Base-by-base conservation (phyloP, 306 rosid species). In the Begonia fuchsioides region DNA sequence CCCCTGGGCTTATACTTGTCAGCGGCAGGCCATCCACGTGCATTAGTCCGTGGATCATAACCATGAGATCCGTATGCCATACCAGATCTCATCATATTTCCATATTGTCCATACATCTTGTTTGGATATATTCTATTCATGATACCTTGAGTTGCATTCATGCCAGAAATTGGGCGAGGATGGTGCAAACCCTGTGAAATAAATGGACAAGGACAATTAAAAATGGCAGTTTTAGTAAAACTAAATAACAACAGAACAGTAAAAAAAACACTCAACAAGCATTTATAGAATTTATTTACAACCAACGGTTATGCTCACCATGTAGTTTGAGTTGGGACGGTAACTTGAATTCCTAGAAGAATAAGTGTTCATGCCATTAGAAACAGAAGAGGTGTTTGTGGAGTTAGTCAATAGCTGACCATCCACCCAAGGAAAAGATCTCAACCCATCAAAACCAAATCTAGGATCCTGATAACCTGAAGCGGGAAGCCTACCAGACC, bases 1-100 rank as follows among this genome's bases (percentile, higher is more conserved):
- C 98, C 98, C 69, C 95, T 71, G 0, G 82, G 78, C 60, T 90
- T 86, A 51, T 72, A 86, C 65, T 90, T 90, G 56, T 90, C 98
- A 50, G 85, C 86, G 35, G 35, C 35, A 17, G 80, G 67, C 98
- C 98, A 90, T 7, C 81, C 16, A 1, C 94, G 84, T 5, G 85
- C 95, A 65, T 62, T 75, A 12, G 79, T 44, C 45, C 87, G 75
- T 2, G 92, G 75, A 56, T 90, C 95, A 54, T 84, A 90, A 7
- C 93, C 95, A 58, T 83, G 85, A 13, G 85, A 60, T 17, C 87
- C 97, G 47, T 63, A 90, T 38, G 90, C 93, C 77, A 84, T 72
- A 17, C 92, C 76, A 53, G 97, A 76, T 67, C 97, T 76, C 5
- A 81, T 72, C 1, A 85, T 13, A 51, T 71, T 81, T 38, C 94